Percentiles rank a stretch among this genome's conserved stretches.
Conservation (phyloP, 2,329 filamentous ascomycete species). For the Peltaster fructicola region DNA sequence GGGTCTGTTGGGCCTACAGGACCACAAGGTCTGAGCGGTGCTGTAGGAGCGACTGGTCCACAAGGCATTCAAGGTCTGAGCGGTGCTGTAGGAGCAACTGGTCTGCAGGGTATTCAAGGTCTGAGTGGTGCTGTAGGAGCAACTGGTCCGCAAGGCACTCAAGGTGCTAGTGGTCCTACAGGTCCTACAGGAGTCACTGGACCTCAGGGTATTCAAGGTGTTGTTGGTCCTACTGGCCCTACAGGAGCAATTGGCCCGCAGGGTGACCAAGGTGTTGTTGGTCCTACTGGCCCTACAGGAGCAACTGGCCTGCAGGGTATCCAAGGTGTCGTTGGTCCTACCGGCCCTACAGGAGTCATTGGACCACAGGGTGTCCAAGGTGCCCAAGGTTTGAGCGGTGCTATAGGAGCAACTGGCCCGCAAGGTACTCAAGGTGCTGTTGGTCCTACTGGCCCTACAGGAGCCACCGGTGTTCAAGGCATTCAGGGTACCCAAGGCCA, state of each 20-base stretch:
- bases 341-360: constrained; percentile 1
- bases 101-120: constrained; percentile 1
- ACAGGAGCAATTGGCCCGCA: constrained; percentile 5
- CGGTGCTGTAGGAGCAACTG: constrained; percentile 1
- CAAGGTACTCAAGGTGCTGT: constrained; percentile 1
- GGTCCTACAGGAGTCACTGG: constrained; percentile 6
- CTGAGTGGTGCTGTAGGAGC: constrained; percentile 1
- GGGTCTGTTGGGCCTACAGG: constrained; percentile 1
- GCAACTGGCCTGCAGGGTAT: constrained; percentile 2
- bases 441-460: constrained; percentile 4
- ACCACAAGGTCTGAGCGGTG: constrained; percentile 1
- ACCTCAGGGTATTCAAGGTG: constrained; percentile 1
- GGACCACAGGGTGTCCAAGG: constrained; percentile 2
- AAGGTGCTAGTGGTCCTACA: constrained; percentile 2
- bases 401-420: constrained; percentile 1
- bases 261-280: constrained; percentile 1
- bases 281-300: constrained; percentile 3
- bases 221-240: constrained; percentile 1
- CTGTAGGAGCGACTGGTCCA: constrained; percentile 1
- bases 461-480: constrained; percentile 5
- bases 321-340: constrained; percentile 1
- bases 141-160: constrained; percentile 5
- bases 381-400: constrained; percentile 1
- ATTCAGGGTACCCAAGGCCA: constrained; percentile 1
- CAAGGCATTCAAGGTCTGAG: constrained; percentile 1